These are phyloP conservation scores for Triangularia verruculosa DNA, from an alignment of 2,329 filamentous ascomycete species.

Conservation along the genomic window DNA sequence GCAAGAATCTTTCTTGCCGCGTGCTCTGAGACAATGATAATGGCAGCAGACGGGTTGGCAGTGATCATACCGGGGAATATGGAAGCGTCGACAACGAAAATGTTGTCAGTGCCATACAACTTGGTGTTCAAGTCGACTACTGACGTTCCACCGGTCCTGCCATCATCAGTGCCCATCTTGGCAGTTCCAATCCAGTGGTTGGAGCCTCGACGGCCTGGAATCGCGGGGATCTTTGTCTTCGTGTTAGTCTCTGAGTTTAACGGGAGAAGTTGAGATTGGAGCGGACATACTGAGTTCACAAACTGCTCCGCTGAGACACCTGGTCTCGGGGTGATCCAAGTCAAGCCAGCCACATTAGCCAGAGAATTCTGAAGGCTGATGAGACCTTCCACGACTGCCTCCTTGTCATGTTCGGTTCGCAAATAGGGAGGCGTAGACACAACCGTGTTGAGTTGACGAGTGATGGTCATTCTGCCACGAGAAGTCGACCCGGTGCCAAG, in stretches of 20 bases:
- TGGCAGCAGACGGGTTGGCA: constrained; percentile 56
- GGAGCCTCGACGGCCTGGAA: constrained; percentile 39
- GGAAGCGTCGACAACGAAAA: constrained; percentile 49
- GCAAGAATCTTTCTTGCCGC: constrained; percentile 50
- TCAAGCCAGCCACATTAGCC: constrained; percentile 50
- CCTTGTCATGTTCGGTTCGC: constrained; percentile 54
- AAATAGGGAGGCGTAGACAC: constrained; percentile 61
- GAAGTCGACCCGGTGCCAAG: constrained; percentile 61
- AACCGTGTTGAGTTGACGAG: constrained; percentile 53
- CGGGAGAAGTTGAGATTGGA: background rate
- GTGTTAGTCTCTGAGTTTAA: constrained; percentile 19
- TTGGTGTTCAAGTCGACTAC: constrained; percentile 34
- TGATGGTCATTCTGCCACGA: constrained; percentile 59
- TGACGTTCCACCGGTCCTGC: constrained; percentile 24
- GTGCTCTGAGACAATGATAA: constrained; percentile 57
- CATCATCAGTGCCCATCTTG: constrained; percentile 28
- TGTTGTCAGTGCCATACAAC: constrained; percentile 51
- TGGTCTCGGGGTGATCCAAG: constrained; percentile 51
- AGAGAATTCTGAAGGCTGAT: constrained; percentile 57
- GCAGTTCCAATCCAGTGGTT: constrained; percentile 48
- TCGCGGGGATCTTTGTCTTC: constrained; percentile 34
- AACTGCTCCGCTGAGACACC: constrained; percentile 53
- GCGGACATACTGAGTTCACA: constrained; percentile 43
- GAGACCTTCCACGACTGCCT: constrained; percentile 59
- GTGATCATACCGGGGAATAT: constrained; percentile 58